Base-by-base conservation (phyloP, 495 filamentous ascomycete species). In the Aspergillus avenaceus region DNA sequence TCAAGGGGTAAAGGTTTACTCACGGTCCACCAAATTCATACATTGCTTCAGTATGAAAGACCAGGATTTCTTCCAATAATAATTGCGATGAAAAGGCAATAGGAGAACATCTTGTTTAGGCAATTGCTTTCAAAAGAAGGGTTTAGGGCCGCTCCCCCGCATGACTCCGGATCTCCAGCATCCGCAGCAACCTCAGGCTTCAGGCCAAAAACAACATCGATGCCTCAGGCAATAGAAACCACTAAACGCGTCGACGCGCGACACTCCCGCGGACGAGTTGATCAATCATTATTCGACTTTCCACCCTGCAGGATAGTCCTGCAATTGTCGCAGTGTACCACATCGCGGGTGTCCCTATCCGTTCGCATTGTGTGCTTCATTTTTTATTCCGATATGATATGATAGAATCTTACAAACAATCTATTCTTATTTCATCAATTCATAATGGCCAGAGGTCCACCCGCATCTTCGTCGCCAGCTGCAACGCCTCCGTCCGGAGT, bases 201-300 rank as follows among this genome's bases (percentile, higher is more conserved):
- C 9, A 42, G 40, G 12, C 21, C 22, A 13, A 42, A 22, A 12
- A 5, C 5, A 3, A 25, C 25, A 9, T 16, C 16, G 19, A 34
- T 31, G 47, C 37, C 37, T 26, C 23, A 40, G 47, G 32, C 22
- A 37, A 14, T 24, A 48, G 34, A 55, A 58, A 61, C 55, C 60
- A 68, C 63, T 72, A 59, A 62, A 72, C 69, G 69, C 69, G 69
- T 72, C 69, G 69, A 70, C 68, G 68, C 69, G 69, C 49, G 60
- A 53, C 53, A 45, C 32, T n/a, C 25, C 45, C 36, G 22, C 28
- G 0, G 49, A 24, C 41, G 9, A 36, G 22, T 55, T 28, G 53
- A 55, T 56, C 41, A 23, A 54, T 56, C n/a, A n/a, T n/a, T n/a
- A n/a, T n/a, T n/a, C 50, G 37, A 50, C 18, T 46, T 41, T 48